These are phyloP conservation scores for Termitomyces sp. DNA, from an alignment of 768 basidiomycete genomes.

Conservation along the genomic window DNA sequence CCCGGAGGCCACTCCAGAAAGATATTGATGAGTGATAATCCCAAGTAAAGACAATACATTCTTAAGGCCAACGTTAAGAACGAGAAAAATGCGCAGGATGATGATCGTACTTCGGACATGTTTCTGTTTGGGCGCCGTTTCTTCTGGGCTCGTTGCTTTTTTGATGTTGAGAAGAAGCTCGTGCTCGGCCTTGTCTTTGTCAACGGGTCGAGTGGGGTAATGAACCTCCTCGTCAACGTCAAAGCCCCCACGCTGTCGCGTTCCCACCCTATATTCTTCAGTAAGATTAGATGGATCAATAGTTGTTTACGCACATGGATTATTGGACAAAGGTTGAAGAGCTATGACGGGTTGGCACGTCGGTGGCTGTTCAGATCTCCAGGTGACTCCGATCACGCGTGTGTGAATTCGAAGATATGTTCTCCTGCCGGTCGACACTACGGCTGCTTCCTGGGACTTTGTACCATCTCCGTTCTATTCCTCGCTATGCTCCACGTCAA, in stretches of 20 bases:
- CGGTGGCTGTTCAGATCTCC: constrained; percentile 1
- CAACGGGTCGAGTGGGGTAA: constrained; percentile 95
- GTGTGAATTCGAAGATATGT: constrained; percentile 5
- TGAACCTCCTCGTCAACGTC: constrained; percentile 83
- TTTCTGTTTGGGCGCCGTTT: constrained; percentile 97
- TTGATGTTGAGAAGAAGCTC: constrained; percentile 95
- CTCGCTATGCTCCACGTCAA: constrained; percentile 3
- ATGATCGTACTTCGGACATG: constrained; percentile 87
- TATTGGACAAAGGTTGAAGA: constrained; percentile 1
- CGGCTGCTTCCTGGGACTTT: constrained; percentile 1
- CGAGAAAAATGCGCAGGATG: background rate
- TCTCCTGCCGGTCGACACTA: constrained; percentile 11
- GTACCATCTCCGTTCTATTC: background rate
- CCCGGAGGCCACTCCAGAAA: constrained; percentile 95
- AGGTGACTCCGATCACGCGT: constrained; percentile 11
- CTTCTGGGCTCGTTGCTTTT: constrained; percentile 95
- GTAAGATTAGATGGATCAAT: background rate
- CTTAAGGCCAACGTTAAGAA: constrained; percentile 33
- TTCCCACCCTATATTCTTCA: constrained; percentile 30
- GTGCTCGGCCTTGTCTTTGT: constrained; percentile 96
- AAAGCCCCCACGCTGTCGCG: constrained; percentile 37
- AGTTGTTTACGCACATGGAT: constrained; percentile 9
- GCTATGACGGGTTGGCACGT: background rate
- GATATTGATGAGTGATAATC: constrained; percentile 97
- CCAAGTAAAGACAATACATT: constrained; percentile 99